A percentile compares a stretch with the other conserved stretches of the same genome.
Evolutionary conservation across 495 filamentous ascomycete species (phyloP).

Genomic region (Podospora pseudopauciseta): DNA sequence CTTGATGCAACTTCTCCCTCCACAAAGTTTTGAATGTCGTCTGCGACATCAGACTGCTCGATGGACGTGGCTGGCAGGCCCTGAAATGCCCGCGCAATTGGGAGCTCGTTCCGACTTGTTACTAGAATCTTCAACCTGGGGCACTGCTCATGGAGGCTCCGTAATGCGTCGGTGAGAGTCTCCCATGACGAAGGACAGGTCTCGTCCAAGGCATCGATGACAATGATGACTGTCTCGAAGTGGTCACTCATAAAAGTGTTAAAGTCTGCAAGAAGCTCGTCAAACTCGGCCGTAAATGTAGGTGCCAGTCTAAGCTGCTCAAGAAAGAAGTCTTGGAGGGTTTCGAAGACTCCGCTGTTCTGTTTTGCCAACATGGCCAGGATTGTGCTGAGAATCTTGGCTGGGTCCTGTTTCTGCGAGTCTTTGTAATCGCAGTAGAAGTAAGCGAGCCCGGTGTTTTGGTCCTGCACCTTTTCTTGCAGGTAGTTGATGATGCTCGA

Average conservation of each 20-base stretch:
- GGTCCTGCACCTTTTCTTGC: conserved; percentile 6
- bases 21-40: not conserved
- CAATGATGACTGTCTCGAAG: conserved; percentile 9
- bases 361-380: conserved; percentile 13
- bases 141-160: not conserved
- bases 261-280: conserved; percentile 15
- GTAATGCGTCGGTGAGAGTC: conserved; percentile 5
- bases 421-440: conserved; percentile 20
- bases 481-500: conserved; percentile 18
- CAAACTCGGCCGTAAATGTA: conserved; percentile 15
- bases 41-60: not conserved
- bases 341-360: conserved; percentile 10
- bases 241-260: conserved; percentile 2
- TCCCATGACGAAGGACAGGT: conserved; percentile 1
- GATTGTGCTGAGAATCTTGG: conserved; percentile 12
- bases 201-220: conserved; percentile 17
- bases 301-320: conserved; percentile 6
- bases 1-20: not conserved
- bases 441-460: conserved; percentile 7
- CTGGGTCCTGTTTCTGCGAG: conserved; percentile 12
- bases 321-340: conserved; percentile 14
- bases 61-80: not conserved
- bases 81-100: not conserved
- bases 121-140: not conserved
- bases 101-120: not conserved